Evolutionary conservation across 352 stramenopile genomes (phyloP), one percentile per base, ranked within the genome.

Genomic region (Pythium plurisporium): DNA sequence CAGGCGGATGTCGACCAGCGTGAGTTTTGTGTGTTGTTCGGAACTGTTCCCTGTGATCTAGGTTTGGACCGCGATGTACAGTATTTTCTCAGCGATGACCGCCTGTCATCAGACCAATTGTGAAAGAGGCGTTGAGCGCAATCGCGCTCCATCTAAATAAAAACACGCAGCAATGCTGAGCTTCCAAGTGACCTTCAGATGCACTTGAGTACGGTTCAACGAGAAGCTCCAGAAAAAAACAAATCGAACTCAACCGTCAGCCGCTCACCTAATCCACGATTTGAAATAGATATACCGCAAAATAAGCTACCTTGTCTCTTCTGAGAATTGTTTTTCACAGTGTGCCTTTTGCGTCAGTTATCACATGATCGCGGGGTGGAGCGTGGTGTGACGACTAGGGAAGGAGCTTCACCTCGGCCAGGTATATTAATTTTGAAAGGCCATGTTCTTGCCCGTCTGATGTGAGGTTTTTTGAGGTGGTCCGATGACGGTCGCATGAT

Each of bases 181-280:
- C 30, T 36, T 36, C 30, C 30, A 36, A 7, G 12, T 36, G 7
- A 12, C 12, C 30, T 7, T 7, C 30, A 36, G 12, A 36, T 36
- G 30, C 7, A 36, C 30, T 36, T 36, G 7, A n/a, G 30, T 12
- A 36, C 12, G 30, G 30, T 7, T 36, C 7, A 36, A 36, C 30
- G 7, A 7, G 30, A 36, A 36, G 30, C 12, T 36, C 30, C 30
- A 36, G 7, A 36, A 27, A 52, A 37, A 40, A 41, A 29, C 49
- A 48, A 25, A 27, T 36, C 25, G 26, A 41, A 41, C 27, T 29
- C 50, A 38, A 25, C 14, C n/a, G 40, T 27, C n/a, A 41, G n/a
- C 17, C 29, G 14, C 48, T 57, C 50, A 57, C 50, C 50, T 57
- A 57, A 49, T 29, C 50, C 45, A 26, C 9, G 25, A 57, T 22